These are phyloP conservation scores for Hyphopichia burtonii DNA, from an alignment of 1,139 yeast genomes.

Conservation along the genomic window DNA sequence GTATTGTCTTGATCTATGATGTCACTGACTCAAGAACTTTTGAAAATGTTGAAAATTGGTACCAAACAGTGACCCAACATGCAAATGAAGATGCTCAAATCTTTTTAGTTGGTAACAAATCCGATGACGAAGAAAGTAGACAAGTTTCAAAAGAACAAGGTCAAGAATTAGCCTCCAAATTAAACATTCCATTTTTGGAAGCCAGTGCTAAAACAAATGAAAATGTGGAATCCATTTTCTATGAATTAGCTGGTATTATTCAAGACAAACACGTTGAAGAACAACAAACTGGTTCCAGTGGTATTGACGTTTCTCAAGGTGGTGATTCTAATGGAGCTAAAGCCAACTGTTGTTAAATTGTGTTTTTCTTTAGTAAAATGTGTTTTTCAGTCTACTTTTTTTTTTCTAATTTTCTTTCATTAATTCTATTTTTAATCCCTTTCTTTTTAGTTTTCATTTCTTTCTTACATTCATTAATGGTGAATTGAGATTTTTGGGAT, in stretches of 20 bases:
- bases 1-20: constrained; percentile 92
- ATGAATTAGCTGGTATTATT: constrained; percentile 84
- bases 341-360: constrained; percentile 38
- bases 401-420: not conserved
- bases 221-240: constrained; percentile 89
- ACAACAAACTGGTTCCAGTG: constrained; percentile 23
- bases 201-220: constrained; percentile 93
- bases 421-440: not conserved
- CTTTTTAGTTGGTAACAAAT: constrained; percentile 91
- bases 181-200: constrained; percentile 89
- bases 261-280: constrained; percentile 65
- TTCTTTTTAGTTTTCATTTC: not conserved
- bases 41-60: constrained; percentile 86
- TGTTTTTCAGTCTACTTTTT: not conserved
- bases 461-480: not conserved
- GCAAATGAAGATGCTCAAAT: constrained; percentile 95
- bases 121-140: constrained; percentile 77
- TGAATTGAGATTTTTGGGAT: not conserved
- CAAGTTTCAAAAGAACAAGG: constrained; percentile 89
- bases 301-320: constrained; percentile 47
- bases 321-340: constrained; percentile 24
- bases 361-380: not conserved
- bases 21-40: constrained; percentile 94
- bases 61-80: constrained; percentile 90
- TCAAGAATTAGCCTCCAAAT: constrained; percentile 79